Evolutionary conservation across 768 basidiomycete genomes (phyloP).

Genomic region (Termitomyces sp.): DNA sequence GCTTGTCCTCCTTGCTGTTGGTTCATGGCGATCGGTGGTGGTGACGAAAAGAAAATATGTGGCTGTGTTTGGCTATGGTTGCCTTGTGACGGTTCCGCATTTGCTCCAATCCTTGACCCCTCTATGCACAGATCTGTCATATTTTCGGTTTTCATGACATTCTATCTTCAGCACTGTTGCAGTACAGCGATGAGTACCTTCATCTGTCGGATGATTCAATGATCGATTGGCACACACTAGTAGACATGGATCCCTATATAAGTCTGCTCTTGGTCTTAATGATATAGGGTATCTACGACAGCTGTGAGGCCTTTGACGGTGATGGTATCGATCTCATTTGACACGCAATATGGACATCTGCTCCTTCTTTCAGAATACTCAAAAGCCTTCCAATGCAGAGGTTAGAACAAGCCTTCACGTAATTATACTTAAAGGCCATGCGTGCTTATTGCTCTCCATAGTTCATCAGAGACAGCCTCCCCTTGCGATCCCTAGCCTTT

Average conservation of each 20-base stretch:
- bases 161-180: neutral
- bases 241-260: neutral
- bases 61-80: slow-evolving; percentile 15
- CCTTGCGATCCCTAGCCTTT: too few relatives aligned
- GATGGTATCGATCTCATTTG: slow-evolving; percentile 15
- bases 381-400: neutral
- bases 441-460: neutral
- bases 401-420: neutral
- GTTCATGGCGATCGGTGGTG: slow-evolving; percentile 18
- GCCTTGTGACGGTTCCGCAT: neutral
- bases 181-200: neutral
- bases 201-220: slow-evolving; percentile 7
- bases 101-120: too few relatives aligned
- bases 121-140: too few relatives aligned
- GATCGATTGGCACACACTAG: slow-evolving; percentile 1
- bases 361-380: neutral
- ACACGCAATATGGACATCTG: slow-evolving; percentile 5
- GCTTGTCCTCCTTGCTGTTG: slow-evolving; percentile 21
- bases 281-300: slow-evolving; percentile 11
- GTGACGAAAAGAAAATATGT: slow-evolving; percentile 14
- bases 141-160: neutral
- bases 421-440: too few relatives aligned
- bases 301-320: slow-evolving; percentile 4
- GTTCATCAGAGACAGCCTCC: neutral
- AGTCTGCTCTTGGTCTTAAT: slow-evolving; percentile 2